Evolutionary conservation across 345 rosid species (phyloP), one percentile per base, ranked within the genome.

Genomic region (Citrus hindsii): DNA sequence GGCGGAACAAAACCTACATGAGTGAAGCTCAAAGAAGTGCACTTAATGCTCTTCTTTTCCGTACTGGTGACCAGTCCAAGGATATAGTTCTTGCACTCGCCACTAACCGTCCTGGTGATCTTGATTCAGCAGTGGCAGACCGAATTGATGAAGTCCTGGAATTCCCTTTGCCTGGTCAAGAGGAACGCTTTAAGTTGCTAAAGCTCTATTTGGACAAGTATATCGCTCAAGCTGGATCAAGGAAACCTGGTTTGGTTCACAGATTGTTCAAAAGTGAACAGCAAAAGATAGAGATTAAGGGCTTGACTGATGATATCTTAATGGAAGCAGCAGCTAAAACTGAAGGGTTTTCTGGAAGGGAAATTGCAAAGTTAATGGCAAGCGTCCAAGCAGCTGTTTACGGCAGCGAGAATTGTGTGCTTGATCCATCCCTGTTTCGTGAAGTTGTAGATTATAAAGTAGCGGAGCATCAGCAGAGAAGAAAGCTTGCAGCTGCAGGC

Each of bases 11-110:
- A 87, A 96, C 89, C 76, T 91, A 90, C 83, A 94, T 94, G 98
- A 96, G 99, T 81, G 98, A 96, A 91, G 98, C 98, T 35, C 99
- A 95, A 82, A 85, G 98, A 80, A 96, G 99, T 81, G 98, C 98
- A 68, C 85, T 96, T 10, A 96, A 96, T 81, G 97, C 99, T 7
- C 94, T 94, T 21, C 99, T 96, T 78, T 96, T 86, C 83, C 94
- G 92, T 10, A 96, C 97, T 0, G 98, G 99, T 61, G 97, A 94
- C 85, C 98, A 96, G 82, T 96, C 97, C 80, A 94, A 96, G 85
- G 98, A 96, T 79, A 89, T 91, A 77, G 97, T 96, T 75, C 91
- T 94, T 80, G 97, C 95, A 28, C 98, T 96, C 19, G 98, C 99
- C 55, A 96, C 98, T 71, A 96, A 96, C 82, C 90, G 97, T 33